Conservation (phyloP, 768 basidiomycete species). For the Brasilioporus rufonigricans region DNA sequence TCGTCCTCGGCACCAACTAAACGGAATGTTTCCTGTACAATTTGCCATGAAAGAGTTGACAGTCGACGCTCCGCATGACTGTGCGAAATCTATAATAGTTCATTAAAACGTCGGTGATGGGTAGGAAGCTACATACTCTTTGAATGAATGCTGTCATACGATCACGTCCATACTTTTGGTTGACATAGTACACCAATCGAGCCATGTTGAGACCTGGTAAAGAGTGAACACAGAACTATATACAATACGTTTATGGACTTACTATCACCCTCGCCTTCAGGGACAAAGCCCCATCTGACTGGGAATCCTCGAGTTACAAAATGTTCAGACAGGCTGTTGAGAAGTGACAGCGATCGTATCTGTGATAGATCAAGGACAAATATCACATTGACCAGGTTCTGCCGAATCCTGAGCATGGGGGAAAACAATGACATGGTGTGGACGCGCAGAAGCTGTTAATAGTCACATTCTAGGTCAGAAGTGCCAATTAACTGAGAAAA, state of each 20-base stretch:
- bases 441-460: slow-evolving; percentile 27
- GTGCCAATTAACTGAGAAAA: background rate
- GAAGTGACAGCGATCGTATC: slow-evolving; percentile 53
- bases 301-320: slow-evolving; percentile 76
- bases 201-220: slow-evolving; percentile 65
- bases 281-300: slow-evolving; percentile 85
- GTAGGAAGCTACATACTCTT: slow-evolving; percentile 36
- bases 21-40: slow-evolving; percentile 40
- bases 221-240: background rate
- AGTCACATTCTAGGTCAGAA: slow-evolving; percentile 1
- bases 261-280: slow-evolving; percentile 48
- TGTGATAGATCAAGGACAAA: slow-evolving; percentile 79
- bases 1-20: slow-evolving; percentile 35
- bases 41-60: slow-evolving; percentile 41
- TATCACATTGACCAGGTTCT: slow-evolving; percentile 83
- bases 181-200: slow-evolving; percentile 63
- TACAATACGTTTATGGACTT: slow-evolving; percentile 1
- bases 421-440: slow-evolving; percentile 58
- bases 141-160: slow-evolving; percentile 61
- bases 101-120: background rate
- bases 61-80: slow-evolving; percentile 32
- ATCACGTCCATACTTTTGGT: slow-evolving; percentile 59
- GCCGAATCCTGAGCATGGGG: slow-evolving; percentile 69
- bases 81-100: slow-evolving; percentile 37
- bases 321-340: slow-evolving; percentile 60